A percentile compares a stretch with the other conserved stretches of the same genome.
Evolutionary conservation across 257 asterid genomes (phyloP).

Genomic region (Linderniella brevidens): DNA sequence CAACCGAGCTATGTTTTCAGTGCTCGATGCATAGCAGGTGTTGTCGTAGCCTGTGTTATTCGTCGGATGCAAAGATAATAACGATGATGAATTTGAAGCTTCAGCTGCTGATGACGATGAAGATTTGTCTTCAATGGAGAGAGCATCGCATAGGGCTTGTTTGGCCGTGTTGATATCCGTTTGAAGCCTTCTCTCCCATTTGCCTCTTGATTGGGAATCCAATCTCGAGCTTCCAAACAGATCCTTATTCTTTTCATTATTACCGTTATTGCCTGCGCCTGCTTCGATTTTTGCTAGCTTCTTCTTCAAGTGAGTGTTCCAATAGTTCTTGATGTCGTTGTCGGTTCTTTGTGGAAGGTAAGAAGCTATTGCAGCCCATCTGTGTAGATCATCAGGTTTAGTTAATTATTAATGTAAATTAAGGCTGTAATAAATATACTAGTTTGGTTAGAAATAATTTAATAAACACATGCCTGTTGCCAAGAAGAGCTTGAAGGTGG

Average conservation of each 20-base stretch:
- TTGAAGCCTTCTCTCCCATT: conserved; percentile 5
- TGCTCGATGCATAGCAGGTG: conserved; percentile 25
- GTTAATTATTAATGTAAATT: not conserved
- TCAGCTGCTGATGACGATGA: not conserved
- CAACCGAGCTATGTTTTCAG: conserved; percentile 28
- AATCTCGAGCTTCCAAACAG: conserved; percentile 4
- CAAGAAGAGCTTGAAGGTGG: conserved; percentile 80
- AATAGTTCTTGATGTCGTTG: conserved; percentile 64
- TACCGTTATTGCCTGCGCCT: conserved; percentile 8
- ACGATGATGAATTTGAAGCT: not conserved
- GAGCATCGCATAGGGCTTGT: conserved; percentile 1
- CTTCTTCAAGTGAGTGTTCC: conserved; percentile 74
- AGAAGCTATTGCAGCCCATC: conserved; percentile 90
- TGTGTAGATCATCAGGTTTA: conserved; percentile 10
- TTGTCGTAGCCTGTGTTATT: conserved; percentile 11
- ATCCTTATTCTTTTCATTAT: not conserved
- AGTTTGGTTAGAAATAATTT: not conserved
- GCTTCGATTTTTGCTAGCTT: conserved; percentile 28
- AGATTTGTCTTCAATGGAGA: not conserved
- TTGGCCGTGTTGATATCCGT: conserved; percentile 1
- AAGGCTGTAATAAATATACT: not conserved
- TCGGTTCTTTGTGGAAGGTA: conserved; percentile 78
- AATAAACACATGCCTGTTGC: conserved; percentile 44
- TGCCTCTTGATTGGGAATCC: conserved; percentile 25
- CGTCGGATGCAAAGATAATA: not conserved